These are phyloP conservation scores for Marasmius sp. DNA, from an alignment of 1,284 basidiomycete species.

Conservation along the genomic window DNA sequence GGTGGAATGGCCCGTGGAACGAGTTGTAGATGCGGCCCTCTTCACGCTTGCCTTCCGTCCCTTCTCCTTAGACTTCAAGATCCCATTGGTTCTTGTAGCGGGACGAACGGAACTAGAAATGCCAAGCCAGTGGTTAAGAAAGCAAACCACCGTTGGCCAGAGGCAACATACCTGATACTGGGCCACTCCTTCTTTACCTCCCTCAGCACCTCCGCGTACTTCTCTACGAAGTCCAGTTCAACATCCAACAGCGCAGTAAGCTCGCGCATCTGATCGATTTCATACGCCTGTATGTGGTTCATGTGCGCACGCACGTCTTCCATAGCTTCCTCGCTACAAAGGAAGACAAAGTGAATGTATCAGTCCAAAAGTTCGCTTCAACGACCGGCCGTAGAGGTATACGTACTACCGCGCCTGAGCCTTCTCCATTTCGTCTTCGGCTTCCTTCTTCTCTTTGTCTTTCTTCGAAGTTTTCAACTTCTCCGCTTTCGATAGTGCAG, in stretches of 20 bases:
- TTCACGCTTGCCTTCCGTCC: slow-evolving; percentile 11
- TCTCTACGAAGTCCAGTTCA: slow-evolving; percentile 71
- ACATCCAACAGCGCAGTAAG: slow-evolving; percentile 69
- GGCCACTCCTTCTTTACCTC: slow-evolving; percentile 67
- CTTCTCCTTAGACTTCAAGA: slow-evolving; percentile 12
- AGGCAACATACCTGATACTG: slow-evolving; percentile 45
- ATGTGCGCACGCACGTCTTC: slow-evolving; percentile 79
- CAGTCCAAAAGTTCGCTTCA: background rate
- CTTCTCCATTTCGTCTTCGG: slow-evolving; percentile 13
- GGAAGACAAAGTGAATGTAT: slow-evolving; percentile 5
- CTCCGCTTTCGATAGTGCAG: slow-evolving; percentile 65
- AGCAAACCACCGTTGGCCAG: no score
- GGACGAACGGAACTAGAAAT: slow-evolving; percentile 10
- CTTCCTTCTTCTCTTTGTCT: slow-evolving; percentile 13
- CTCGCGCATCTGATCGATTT: slow-evolving; percentile 67
- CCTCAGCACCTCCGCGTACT: slow-evolving; percentile 68
- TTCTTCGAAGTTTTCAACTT: slow-evolving; percentile 48
- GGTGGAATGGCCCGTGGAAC: slow-evolving; percentile 10
- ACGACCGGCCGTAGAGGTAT: background rate
- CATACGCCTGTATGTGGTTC: slow-evolving; percentile 75
- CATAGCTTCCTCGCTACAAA: slow-evolving; percentile 71
- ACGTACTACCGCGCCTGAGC: slow-evolving; percentile 13
- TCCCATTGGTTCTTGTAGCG: slow-evolving; percentile 11
- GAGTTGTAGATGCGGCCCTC: slow-evolving; percentile 4
- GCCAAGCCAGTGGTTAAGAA: no score